These are phyloP conservation scores for Mycena sanguinolenta DNA, from an alignment of 768 basidiomycete genomes.

Conservation along the genomic window DNA sequence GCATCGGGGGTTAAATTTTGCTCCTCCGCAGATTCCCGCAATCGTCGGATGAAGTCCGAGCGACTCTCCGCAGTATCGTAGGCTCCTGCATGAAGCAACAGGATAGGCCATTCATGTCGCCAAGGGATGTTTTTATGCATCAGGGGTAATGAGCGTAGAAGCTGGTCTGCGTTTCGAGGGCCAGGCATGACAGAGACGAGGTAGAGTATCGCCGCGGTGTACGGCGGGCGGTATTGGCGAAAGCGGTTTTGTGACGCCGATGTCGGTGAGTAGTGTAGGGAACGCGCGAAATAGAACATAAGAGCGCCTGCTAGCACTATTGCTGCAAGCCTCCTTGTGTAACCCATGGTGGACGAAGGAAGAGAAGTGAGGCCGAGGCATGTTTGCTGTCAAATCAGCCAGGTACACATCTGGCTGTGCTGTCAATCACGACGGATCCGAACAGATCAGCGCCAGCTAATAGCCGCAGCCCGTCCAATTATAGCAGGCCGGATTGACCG, in stretches of 20 bases:
- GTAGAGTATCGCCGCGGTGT: constrained; percentile 11
- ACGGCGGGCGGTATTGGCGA: neutral
- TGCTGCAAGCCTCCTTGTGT: neutral
- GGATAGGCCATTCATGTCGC: constrained; percentile 15
- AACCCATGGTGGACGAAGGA: neutral
- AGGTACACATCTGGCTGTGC: too few species aligned
- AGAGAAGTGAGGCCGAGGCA: too few species aligned
- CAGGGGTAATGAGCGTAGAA: neutral
- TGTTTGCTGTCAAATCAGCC: too few species aligned
- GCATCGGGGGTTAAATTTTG: constrained; percentile 4
- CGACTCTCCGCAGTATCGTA: constrained; percentile 6
- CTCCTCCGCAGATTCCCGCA: neutral
- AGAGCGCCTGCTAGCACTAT: neutral
- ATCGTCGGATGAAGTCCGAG: neutral
- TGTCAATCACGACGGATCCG: too few species aligned
- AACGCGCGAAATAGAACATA: neutral
- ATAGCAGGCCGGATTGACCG: too few species aligned
- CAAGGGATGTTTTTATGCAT: too few species aligned
- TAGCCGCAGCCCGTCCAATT: too few species aligned
- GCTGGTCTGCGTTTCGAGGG: neutral
- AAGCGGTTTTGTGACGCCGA: neutral
- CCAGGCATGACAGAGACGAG: constrained; percentile 1
- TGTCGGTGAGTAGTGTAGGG: neutral
- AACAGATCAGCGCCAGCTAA: too few species aligned
- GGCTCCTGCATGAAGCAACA: constrained; percentile 12